Conservation (phyloP, 108 stramenopile genomes). For the Pseudonitzschia multiseries region DNA sequence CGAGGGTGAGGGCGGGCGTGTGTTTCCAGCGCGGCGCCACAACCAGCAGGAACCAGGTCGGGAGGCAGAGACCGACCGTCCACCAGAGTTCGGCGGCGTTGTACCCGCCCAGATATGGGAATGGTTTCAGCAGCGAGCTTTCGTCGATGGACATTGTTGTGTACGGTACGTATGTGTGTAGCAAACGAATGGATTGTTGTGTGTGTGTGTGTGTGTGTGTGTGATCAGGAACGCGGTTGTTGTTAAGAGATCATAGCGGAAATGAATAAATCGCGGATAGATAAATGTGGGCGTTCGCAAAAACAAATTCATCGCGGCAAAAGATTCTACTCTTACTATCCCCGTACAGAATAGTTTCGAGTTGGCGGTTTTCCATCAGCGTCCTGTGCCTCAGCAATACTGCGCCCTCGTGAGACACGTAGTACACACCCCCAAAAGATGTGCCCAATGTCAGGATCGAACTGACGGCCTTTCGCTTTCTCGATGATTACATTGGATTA, state of each 20-base stretch:
- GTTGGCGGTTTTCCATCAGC: too few relatives aligned
- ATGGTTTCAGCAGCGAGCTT: conserved; percentile 11
- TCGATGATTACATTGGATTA: not conserved
- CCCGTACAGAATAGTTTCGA: too few relatives aligned
- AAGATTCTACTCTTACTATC: too few relatives aligned
- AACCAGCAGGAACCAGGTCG: conserved; percentile 22
- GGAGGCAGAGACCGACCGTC: conserved; percentile 22
- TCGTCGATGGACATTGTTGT: conserved; percentile 1
- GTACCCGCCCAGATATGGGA: conserved; percentile 21
- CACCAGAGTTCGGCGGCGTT: conserved; percentile 34
- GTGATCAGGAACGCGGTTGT: too few relatives aligned
- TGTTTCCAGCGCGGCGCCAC: conserved; percentile 33
- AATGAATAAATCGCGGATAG: too few relatives aligned
- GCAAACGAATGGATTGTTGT: not conserved
- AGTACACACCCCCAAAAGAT: not conserved
- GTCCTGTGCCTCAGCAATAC: too few relatives aligned
- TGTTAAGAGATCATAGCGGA: too few relatives aligned
- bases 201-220: too few relatives aligned
- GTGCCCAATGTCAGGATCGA: conserved; percentile 21
- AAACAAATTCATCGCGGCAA: too few relatives aligned
- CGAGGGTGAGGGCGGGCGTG: conserved; percentile 18
- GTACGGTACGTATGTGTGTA: too few relatives aligned
- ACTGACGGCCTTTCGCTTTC: conserved; percentile 23
- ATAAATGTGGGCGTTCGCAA: too few relatives aligned
- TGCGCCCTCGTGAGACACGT: too few relatives aligned